phyloP scores from a whole-genome alignment of 169 alveolate genomes.

The Plasmodium fragile region DNA sequence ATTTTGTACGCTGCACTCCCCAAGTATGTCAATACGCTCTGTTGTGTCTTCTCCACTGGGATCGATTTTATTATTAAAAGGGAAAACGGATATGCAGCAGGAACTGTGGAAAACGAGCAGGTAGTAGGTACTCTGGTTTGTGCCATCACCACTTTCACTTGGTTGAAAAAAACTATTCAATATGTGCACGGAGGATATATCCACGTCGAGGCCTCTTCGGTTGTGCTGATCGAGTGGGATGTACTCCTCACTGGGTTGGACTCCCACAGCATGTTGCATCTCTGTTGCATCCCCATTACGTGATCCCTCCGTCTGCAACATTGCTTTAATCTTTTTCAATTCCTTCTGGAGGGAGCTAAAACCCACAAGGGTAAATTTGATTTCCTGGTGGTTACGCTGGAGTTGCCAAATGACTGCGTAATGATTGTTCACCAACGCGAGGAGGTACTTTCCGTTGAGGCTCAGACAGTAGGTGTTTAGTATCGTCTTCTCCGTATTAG shows the following conservation, averaged over 20 bases:
- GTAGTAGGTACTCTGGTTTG: slow-evolving; percentile 13
- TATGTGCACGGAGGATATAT: slow-evolving; percentile 47
- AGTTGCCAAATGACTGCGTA: slow-evolving; percentile 30
- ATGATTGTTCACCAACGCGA: slow-evolving; percentile 41
- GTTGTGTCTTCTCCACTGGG: neutral
- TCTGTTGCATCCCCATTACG: neutral
- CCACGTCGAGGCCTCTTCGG: neutral
- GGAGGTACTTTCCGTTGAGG: slow-evolving; percentile 44
- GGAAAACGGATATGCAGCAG: slow-evolving; percentile 59
- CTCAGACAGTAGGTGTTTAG: slow-evolving; percentile 48
- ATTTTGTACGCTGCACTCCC: slow-evolving; percentile 24
- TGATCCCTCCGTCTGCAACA: neutral
- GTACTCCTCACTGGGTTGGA: neutral
- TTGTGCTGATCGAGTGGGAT: neutral
- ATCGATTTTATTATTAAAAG: slow-evolving; percentile 7
- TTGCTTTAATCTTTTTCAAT: neutral
- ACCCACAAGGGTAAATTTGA: slow-evolving; percentile 30
- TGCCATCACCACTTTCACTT: neutral
- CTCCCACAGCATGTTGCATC: neutral
- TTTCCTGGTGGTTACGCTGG: neutral
- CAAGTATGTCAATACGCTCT: slow-evolving; percentile 51
- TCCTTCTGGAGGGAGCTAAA: slow-evolving; percentile 17
- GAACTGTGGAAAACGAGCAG: slow-evolving; percentile 44
- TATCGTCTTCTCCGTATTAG: neutral
- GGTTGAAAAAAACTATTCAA: slow-evolving; percentile 15